phyloP scores from a whole-genome alignment of 2,329 filamentous ascomycete species.

The Diaporthe caulivora region DNA sequence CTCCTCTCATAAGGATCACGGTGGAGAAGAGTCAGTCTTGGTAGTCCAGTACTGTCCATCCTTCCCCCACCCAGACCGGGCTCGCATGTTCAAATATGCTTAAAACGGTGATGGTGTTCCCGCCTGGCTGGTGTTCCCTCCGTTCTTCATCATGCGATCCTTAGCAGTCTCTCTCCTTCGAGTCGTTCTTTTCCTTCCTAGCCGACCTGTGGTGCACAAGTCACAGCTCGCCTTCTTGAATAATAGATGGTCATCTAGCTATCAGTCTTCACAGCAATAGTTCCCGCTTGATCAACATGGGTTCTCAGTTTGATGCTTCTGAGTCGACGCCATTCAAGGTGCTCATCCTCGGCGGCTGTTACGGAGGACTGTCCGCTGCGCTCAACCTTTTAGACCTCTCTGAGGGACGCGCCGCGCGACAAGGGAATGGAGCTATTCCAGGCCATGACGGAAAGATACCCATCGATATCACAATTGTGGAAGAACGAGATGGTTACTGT shows the following conservation, averaged over 20 bases:
- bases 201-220: conserved; percentile 6
- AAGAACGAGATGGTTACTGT: conserved; percentile 89
- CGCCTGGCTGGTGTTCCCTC: not conserved
- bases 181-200: not conserved
- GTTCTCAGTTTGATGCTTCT: conserved; percentile 30
- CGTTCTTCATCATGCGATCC: conserved; percentile 4
- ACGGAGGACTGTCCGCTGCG: conserved; percentile 76
- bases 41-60: not conserved
- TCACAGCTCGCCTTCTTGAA: conserved; percentile 2
- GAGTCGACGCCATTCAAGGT: conserved; percentile 60
- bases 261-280: not conserved
- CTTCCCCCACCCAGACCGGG: conserved; percentile 8
- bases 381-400: conserved; percentile 77
- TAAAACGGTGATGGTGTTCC: conserved; percentile 18
- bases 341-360: conserved; percentile 78
- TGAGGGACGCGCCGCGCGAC: conserved; percentile 66
- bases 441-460: conserved; percentile 55
- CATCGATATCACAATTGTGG: conserved; percentile 79
- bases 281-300: conserved; percentile 20
- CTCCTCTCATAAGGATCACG: not conserved
- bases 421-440: conserved; percentile 45
- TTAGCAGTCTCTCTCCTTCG: not conserved
- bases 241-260: not conserved
- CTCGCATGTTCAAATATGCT: conserved; percentile 10
- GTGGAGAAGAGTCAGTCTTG: conserved; percentile 6